Evolutionary conservation across 2,329 filamentous ascomycete species (phyloP).

Genomic region (Atkinsonella texensis): DNA sequence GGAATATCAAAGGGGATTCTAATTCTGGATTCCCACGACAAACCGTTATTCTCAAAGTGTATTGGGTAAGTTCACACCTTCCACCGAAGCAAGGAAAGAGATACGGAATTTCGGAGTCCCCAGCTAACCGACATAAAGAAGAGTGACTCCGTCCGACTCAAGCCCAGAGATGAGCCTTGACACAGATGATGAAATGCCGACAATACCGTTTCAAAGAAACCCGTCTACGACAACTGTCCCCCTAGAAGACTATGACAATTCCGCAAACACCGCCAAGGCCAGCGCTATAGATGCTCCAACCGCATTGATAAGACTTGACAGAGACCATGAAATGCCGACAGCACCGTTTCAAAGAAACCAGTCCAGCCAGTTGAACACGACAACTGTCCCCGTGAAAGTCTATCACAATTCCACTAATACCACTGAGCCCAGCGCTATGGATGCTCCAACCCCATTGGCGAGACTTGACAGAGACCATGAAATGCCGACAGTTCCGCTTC

Average conservation of each 20-base stretch:
- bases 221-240: no score
- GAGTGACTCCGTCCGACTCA: background rate
- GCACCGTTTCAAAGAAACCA: background rate
- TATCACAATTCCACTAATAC: background rate
- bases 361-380: no score
- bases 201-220: background rate
- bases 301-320: background rate
- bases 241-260: no score
- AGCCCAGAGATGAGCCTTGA: background rate
- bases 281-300: no score
- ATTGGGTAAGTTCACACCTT: constrained; percentile 11
- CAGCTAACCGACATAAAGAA: background rate
- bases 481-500: background rate
- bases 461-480: background rate
- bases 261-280: background rate
- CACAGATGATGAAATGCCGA: background rate
- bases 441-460: background rate
- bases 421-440: no score
- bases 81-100: background rate
- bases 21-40: constrained; percentile 13
- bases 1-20: constrained; percentile 8
- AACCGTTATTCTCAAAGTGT: constrained; percentile 11
- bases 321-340: background rate
- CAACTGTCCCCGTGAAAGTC: no score
- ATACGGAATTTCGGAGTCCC: background rate